Percentiles rank a stretch among this genome's conserved stretches.
Conservation (phyloP, 1,284 basidiomycete genomes). For the Puccinia coronata region DNA sequence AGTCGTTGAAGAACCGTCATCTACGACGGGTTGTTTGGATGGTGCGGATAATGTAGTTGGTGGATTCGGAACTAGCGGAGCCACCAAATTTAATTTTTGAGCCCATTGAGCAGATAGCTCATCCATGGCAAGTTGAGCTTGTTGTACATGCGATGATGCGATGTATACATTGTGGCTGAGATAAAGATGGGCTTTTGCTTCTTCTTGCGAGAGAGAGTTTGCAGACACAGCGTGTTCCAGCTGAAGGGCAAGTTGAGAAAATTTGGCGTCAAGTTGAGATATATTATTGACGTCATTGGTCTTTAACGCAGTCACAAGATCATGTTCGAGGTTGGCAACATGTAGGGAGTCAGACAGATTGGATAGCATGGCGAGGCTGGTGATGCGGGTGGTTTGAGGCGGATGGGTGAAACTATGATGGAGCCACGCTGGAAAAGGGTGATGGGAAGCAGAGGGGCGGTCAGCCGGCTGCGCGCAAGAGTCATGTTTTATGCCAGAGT, state of each 20-base stretch:
- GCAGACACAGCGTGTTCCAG: neutral
- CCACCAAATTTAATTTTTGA: neutral
- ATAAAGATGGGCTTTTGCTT: neutral
- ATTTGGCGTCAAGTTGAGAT: neutral
- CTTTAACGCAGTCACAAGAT: neutral
- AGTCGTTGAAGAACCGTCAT: neutral
- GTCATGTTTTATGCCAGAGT: no score
- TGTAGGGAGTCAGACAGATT: no score
- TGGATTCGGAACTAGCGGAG: neutral
- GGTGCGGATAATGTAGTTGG: neutral
- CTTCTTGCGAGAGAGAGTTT: neutral
- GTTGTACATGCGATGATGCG: neutral
- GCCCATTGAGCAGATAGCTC: neutral
- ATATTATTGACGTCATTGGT: neutral
- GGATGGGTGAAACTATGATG: no score
- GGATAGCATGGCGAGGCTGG: no score
- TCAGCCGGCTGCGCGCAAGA: no score
- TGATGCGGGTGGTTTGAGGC: neutral
- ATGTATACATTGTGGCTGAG: slow-evolving; percentile 13
- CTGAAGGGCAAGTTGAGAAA: neutral
- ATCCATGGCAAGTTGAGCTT: neutral
- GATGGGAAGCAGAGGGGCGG: no score
- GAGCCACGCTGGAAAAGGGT: no score
- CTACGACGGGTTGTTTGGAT: neutral
- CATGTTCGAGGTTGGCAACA: neutral